Conservation (phyloP, 257 asterid species). For the Solanum sitiens region DNA sequence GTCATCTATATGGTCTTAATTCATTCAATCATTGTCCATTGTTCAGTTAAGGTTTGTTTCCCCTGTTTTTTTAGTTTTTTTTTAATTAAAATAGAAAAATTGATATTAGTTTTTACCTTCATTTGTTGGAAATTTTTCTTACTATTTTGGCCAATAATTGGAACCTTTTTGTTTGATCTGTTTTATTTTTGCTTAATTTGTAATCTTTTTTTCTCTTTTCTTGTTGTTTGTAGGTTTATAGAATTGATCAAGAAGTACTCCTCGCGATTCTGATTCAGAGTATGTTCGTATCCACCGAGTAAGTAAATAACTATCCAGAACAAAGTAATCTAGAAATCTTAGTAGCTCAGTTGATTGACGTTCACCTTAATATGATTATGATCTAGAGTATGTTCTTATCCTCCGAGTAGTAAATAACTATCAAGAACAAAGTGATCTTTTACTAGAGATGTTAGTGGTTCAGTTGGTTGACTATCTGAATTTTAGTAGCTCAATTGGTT, state of each 20-base stretch:
- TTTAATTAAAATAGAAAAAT: neutral
- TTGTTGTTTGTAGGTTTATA: neutral
- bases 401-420: neutral
- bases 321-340: neutral
- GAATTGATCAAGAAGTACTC: neutral
- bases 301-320: neutral
- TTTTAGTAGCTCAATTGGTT: too few species aligned
- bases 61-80: neutral
- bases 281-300: neutral
- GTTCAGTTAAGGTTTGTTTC: neutral
- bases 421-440: too few species aligned
- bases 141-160: neutral
- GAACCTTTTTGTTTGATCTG: neutral
- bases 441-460: too few species aligned
- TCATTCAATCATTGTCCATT: neutral
- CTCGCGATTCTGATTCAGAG: neutral
- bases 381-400: neutral
- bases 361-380: neutral
- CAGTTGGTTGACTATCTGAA: too few species aligned
- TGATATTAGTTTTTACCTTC: neutral
- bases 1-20: neutral
- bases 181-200: neutral
- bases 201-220: neutral
- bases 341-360: neutral
- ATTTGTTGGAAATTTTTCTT: neutral